phyloP scores from a whole-genome alignment of 306 rosid genomes.

The Fragaria iinumae region DNA sequence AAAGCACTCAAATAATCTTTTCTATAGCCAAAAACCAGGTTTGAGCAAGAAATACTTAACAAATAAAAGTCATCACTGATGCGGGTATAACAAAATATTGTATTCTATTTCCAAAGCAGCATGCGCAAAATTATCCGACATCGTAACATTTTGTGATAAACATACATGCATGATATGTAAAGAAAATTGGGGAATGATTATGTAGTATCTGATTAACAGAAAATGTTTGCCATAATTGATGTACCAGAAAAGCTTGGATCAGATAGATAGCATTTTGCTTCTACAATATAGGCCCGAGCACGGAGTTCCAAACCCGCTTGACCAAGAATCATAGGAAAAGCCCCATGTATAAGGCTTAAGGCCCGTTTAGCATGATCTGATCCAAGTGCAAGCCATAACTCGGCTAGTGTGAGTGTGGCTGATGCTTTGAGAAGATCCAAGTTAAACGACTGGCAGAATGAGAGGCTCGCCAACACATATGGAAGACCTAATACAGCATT shows the following conservation, averaged over 20 bases:
- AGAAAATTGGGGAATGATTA: not conserved
- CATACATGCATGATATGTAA: not conserved
- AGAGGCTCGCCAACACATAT: conserved; percentile 91
- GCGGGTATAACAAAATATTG: not conserved
- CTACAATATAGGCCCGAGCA: conserved; percentile 79
- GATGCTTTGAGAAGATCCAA: conserved; percentile 98
- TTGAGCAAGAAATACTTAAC: not conserved
- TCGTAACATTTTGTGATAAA: not conserved
- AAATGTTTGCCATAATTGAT: not conserved
- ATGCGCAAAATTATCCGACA: not conserved
- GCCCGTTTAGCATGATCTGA: conserved; percentile 87
- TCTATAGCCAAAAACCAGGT: not conserved
- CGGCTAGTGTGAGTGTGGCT: conserved; percentile 82
- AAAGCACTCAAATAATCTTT: not conserved
- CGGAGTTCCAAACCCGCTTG: conserved; percentile 98
- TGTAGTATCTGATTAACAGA: not conserved
- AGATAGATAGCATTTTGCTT: conserved; percentile 83
- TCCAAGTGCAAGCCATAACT: conserved; percentile 94
- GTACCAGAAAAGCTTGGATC: conserved; percentile 83
- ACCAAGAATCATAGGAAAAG: conserved; percentile 92
- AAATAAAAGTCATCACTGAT: not conserved
- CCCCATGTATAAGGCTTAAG: conserved; percentile 78
- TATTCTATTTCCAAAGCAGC: not conserved
- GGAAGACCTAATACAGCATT: conserved; percentile 92
- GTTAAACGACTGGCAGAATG: conserved; percentile 90